Conservation (phyloP, 441 rosid species). For the Geranium incanum region DNA sequence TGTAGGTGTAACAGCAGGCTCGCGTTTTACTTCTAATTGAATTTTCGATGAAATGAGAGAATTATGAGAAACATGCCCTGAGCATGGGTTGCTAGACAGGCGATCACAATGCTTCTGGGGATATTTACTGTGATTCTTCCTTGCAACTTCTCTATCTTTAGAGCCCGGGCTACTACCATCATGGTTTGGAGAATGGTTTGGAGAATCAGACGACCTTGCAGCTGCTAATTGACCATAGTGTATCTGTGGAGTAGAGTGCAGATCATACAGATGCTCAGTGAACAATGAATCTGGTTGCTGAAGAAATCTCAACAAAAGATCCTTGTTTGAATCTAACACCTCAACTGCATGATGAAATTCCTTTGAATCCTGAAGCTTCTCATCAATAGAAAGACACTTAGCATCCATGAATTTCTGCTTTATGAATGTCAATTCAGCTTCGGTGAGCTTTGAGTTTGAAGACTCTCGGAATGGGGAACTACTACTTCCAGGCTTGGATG, state of each 20-base stretch:
- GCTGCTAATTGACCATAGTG: slow-evolving; percentile 35
- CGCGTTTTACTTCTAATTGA: slow-evolving; percentile 38
- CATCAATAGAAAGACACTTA: slow-evolving; percentile 62
- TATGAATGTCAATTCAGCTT: slow-evolving; percentile 63
- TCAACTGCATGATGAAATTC: slow-evolving; percentile 71
- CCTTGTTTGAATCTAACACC: slow-evolving; percentile 71
- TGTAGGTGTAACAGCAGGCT: slow-evolving; percentile 39
- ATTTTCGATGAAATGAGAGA: slow-evolving; percentile 30
- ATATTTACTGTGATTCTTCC: slow-evolving; percentile 29
- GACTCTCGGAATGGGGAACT: slow-evolving; percentile 28
- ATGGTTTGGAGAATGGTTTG: slow-evolving; percentile 23
- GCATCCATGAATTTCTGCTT: slow-evolving; percentile 64
- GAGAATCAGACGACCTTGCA: slow-evolving; percentile 33
- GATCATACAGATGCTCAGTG: slow-evolving; percentile 72
- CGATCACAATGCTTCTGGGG: slow-evolving; percentile 30
- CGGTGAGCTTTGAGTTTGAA: slow-evolving; percentile 35
- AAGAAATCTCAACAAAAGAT: slow-evolving; percentile 64
- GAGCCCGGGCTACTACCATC: slow-evolving; percentile 25
- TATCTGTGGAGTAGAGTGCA: slow-evolving; percentile 36
- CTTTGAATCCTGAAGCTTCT: slow-evolving; percentile 57
- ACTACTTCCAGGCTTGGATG: slow-evolving; percentile 36
- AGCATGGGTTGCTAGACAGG: slow-evolving; percentile 25
- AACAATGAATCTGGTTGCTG: slow-evolving; percentile 82
- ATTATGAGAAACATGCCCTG: slow-evolving; percentile 29
- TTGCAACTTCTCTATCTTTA: slow-evolving; percentile 34